phyloP scores from a whole-genome alignment of 2,329 filamentous ascomycete species.

The Rutstroemia sp. region DNA sequence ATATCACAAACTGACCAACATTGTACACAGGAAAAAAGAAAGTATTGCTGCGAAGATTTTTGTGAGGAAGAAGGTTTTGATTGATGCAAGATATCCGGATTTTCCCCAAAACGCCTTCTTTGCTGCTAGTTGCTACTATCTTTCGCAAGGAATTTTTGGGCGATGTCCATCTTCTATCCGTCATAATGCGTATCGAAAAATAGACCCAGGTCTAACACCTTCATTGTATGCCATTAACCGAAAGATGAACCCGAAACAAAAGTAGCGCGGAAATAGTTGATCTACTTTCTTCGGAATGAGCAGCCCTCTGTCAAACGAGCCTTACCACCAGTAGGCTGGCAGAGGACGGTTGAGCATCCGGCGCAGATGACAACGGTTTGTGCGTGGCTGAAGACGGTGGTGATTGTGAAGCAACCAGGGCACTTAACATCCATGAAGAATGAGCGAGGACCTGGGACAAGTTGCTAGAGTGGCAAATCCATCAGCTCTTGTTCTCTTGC shows the following conservation, averaged over 20 bases:
- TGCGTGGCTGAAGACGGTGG: constrained; percentile 99
- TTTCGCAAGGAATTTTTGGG: constrained; percentile 43
- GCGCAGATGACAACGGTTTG: constrained; percentile 99
- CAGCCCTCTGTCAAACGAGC: constrained; percentile 98
- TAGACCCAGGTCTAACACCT: constrained; percentile 20
- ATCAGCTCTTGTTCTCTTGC: constrained; percentile 5
- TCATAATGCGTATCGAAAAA: constrained; percentile 40
- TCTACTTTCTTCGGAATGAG: constrained; percentile 99
- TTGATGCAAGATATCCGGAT: constrained; percentile 78
- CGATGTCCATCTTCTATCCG: constrained; percentile 64
- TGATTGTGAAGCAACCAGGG: constrained; percentile 99
- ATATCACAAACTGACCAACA: constrained; percentile 31
- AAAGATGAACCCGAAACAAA: constrained; percentile 31
- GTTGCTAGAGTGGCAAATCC: constrained; percentile 48
- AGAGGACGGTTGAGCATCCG: constrained; percentile 98
- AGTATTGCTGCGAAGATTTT: constrained; percentile 33
- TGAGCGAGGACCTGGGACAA: constrained; percentile 92
- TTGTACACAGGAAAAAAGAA: constrained; percentile 25
- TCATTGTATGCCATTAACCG: constrained; percentile 23
- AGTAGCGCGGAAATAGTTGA: constrained; percentile 33
- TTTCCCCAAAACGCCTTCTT: constrained; percentile 56
- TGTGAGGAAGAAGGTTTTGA: constrained; percentile 16
- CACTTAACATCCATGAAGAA: constrained; percentile 99
- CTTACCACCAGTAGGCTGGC: constrained; percentile 99
- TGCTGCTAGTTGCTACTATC: constrained; percentile 31